Base-by-base conservation (phyloP, 176 grass and related monocot species). In the Carex cristatella region DNA sequence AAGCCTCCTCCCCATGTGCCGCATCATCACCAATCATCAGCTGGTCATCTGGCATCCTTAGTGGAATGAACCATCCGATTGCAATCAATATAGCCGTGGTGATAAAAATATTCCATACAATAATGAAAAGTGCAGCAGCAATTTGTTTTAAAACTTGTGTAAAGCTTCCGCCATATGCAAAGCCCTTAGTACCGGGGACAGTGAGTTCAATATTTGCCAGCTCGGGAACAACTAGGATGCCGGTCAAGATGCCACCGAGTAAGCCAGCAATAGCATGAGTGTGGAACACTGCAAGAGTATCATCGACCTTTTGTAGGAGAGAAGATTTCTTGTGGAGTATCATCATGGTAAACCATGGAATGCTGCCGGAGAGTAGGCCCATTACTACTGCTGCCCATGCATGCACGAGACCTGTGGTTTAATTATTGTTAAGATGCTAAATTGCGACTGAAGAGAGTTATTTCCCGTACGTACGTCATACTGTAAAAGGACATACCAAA, bases 291-390 rank as follows among this genome's bases (percentile, higher is more conserved):
- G 87, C 91, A 46, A 95, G 93, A 13, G 91, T 95, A 81, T 93
- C 93, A 42, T 95, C 93, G 0, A 93, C 91, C 79, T 93, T 89
- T 76, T 85, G 91, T 1, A 95, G 85, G 18, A 95, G 68, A 3
- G 55, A 1, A 7, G 85, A 95, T n/a, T 84, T 87, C 87, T 91
- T 93, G 85, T 93, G 91, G 23, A 95, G 89, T 79, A 91, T 89
- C 89, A 95, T 93, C 93, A 95, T 93, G 28, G 87, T 93, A 64
- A 88, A 73, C 93, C 93, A 95, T 0, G 93, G 91, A 44, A 95
- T 31, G 80, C 87, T 85, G 61, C 93, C 91, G 28, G 87, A 90
- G 18, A 27, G 54, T 71, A 86, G 48, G 61, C 93, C 91, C 91
- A 91, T 95, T 80, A 95, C 60, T 14, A 95, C 63, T 15, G 93